Conservation (phyloP, 192 early-diverging fungal genomes). For the Irineochytrium annulatum region DNA sequence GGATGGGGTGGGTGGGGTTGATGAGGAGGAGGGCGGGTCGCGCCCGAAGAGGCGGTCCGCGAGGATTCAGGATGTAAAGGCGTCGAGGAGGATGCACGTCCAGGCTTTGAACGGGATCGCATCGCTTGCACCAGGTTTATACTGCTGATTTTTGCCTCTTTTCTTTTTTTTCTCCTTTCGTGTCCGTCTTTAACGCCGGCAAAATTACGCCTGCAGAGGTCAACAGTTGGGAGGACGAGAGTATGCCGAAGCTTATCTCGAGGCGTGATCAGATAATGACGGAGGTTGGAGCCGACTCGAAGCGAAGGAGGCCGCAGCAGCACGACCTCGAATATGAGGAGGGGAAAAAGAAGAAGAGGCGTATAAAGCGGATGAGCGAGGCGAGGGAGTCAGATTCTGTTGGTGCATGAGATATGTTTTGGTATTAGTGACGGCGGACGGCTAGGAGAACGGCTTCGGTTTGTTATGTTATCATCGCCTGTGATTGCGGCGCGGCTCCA, state of each 20-base stretch:
- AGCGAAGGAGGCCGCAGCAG: slow-evolving; percentile 7
- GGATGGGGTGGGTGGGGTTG: no score
- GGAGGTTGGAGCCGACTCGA: neutral
- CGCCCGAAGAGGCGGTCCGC: neutral
- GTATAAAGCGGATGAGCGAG: neutral
- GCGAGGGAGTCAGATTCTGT: neutral
- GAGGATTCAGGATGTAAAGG: no score
- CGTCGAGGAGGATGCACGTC: no score
- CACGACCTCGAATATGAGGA: slow-evolving; percentile 25
- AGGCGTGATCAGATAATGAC: slow-evolving; percentile 16
- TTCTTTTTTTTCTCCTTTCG: neutral
- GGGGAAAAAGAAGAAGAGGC: slow-evolving; percentile 24
- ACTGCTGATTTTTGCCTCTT: no score
- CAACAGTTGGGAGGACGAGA: slow-evolving; percentile 10
- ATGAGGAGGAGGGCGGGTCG: neutral
- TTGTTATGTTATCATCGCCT: no score
- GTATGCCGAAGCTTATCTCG: neutral
- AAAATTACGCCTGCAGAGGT: neutral
- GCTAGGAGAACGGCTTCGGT: no score
- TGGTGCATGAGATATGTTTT: neutral
- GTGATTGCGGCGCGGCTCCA: no score
- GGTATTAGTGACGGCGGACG: no score
- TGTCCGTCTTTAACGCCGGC: neutral
- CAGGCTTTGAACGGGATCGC: no score
- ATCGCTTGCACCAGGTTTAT: no score